Evolutionary conservation across 2,329 filamentous ascomycete species (phyloP), one percentile per base, ranked within the genome.

Genomic region (Myriosclerotinia duriaeana): DNA sequence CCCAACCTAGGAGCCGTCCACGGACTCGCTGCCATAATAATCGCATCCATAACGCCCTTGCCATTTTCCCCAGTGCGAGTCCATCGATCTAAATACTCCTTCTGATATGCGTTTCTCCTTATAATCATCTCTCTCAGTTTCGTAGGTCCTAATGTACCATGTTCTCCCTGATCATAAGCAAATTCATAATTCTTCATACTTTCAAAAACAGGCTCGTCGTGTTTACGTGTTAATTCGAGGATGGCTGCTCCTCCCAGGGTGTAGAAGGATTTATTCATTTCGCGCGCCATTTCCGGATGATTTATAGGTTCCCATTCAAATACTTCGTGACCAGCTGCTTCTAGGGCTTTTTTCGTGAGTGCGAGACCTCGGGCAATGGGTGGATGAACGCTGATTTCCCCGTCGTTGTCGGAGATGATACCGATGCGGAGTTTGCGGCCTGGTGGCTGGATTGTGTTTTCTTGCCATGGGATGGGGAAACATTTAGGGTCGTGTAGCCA

Each of bases 11-110:
- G 75, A 1, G 77, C 77, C 1, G 76, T 78, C 74, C 76, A 78
- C 1, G 75, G 74, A 7, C 72, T 71, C 8, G 73, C 64, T 5
- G 78, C 71, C 56, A 73, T 66, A 50, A 79, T 76, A 54, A 79
- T 74, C 1, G 70, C 77, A 71, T 78, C 77, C 71, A 78, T 76
- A 3, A 72, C 67, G 6, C 52, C 63, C 15, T 44, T 44, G 4
- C 64, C 64, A 61, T 61, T 38, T 2, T 14, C 48, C 2, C 64
- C 76, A 0, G 76, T 77, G 11, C 71, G 72, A 30, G 72, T 75
- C 77, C 77, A 79, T 6, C 67, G 66, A 72, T 78, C 78, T 26
- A 78, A 64, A 67, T 78, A 78, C 14, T 67, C 69, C 61, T 78
- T 78, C 64, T 78, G 77, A 22, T 69, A 74, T 62, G 68, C 69